phyloP scores from a whole-genome alignment of 768 basidiomycete species.

The Dioszegia hungarica region DNA sequence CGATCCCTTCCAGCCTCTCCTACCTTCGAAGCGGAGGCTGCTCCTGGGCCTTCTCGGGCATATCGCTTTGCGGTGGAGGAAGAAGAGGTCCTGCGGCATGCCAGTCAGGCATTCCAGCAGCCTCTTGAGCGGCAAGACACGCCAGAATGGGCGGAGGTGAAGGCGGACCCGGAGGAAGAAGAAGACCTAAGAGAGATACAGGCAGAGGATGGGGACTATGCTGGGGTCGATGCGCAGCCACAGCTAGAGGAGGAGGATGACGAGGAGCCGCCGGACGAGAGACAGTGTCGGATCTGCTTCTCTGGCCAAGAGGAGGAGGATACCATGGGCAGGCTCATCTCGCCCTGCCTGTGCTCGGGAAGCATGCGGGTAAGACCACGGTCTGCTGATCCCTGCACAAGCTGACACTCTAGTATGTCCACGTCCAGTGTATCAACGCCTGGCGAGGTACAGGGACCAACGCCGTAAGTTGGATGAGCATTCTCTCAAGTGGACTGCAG shows the following conservation, averaged over 20 bases:
- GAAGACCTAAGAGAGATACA: slow-evolving; percentile 4
- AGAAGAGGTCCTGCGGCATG: not conserved
- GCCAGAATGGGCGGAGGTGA: not conserved
- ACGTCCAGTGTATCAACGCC: slow-evolving; percentile 42
- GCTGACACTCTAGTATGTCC: slow-evolving; percentile 31
- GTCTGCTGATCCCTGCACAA: not conserved
- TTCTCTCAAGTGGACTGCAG: not conserved
- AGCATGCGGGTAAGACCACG: slow-evolving; percentile 59
- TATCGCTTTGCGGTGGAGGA: slow-evolving; percentile 3
- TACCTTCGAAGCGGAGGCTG: too few species aligned
- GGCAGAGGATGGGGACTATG: slow-evolving; percentile 9
- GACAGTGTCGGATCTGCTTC: slow-evolving; percentile 71
- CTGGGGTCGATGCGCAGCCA: not conserved
- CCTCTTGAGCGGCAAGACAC: not conserved
- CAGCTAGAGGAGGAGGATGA: slow-evolving; percentile 11
- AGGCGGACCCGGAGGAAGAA: not conserved
- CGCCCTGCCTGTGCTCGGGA: slow-evolving; percentile 73
- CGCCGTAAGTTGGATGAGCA: slow-evolving; percentile 22
- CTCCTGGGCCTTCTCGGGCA: not conserved
- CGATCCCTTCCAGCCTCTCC: slow-evolving; percentile 1
- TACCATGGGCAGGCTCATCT: slow-evolving; percentile 69
- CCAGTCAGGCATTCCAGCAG: not conserved
- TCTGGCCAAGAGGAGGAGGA: slow-evolving; percentile 57
- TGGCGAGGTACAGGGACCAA: slow-evolving; percentile 42
- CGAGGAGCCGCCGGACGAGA: slow-evolving; percentile 24